These are phyloP conservation scores for Pythium coloratum DNA, from an alignment of 352 stramenopile species.

Conservation along the genomic window DNA sequence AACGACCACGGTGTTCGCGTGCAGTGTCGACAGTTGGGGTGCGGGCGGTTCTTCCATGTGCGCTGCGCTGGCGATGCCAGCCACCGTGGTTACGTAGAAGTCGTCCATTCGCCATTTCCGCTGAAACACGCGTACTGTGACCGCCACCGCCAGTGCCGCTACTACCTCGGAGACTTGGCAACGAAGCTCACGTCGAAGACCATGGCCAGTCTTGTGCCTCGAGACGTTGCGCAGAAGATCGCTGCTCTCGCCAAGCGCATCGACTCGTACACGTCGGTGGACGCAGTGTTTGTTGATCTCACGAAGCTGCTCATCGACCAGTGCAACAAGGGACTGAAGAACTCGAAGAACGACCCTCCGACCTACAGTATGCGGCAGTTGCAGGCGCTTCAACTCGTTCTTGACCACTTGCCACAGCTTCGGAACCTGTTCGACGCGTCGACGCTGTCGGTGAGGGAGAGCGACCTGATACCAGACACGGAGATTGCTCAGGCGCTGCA, in stretches of 20 bases:
- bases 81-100: conserved; percentile 9
- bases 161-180: conserved; percentile 45
- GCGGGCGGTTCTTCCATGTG: conserved; percentile 59
- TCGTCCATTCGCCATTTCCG: conserved; percentile 23
- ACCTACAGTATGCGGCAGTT: conserved; percentile 60
- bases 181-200: conserved; percentile 57
- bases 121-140: conserved; percentile 69
- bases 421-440: conserved; percentile 47
- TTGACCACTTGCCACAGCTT: conserved; percentile 65
- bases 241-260: conserved; percentile 44
- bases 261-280: conserved; percentile 38
- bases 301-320: conserved; percentile 44
- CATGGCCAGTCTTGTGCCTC: conserved; percentile 36
- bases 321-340: conserved; percentile 51
- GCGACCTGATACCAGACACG: conserved; percentile 43
- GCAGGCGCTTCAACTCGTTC: conserved; percentile 67
- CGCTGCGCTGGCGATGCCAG: conserved; percentile 38
- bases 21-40: conserved; percentile 59
- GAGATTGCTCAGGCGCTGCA: conserved; percentile 55
- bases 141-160: conserved; percentile 44
- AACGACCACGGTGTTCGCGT: conserved; percentile 42
- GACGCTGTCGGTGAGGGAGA: conserved; percentile 22
- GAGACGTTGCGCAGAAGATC: conserved; percentile 54
- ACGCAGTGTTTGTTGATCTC: conserved; percentile 44
- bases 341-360: conserved; percentile 50